These are phyloP conservation scores for Pseudogymnoascus sp. DNA, from an alignment of 2,329 filamentous ascomycete genomes.

Conservation along the genomic window DNA sequence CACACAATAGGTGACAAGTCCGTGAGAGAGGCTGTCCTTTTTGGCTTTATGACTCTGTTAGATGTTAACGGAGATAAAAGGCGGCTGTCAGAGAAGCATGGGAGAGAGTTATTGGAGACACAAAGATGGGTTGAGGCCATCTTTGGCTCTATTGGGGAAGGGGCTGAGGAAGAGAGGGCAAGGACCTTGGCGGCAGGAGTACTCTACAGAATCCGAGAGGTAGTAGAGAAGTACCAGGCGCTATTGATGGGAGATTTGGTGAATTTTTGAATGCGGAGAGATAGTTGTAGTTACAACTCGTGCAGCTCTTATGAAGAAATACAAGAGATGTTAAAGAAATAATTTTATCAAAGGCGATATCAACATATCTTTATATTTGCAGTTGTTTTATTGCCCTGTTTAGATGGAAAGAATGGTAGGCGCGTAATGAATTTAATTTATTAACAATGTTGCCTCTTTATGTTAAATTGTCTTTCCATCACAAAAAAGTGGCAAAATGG, in stretches of 20 bases:
- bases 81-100: constrained; percentile 64
- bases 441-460: background rate
- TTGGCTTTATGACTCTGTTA: constrained; percentile 70
- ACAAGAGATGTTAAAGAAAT: background rate
- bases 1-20: constrained; percentile 52
- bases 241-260: constrained; percentile 64
- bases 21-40: constrained; percentile 67
- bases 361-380: background rate
- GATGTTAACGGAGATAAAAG: constrained; percentile 73
- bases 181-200: constrained; percentile 73
- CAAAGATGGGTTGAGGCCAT: constrained; percentile 76
- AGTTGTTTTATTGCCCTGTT: background rate
- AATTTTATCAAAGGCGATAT: background rate
- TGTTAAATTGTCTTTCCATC: background rate
- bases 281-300: background rate
- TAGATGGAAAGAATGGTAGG: background rate
- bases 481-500: background rate
- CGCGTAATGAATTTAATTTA: background rate
- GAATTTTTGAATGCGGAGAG: constrained; percentile 20
- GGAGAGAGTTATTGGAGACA: constrained; percentile 74
- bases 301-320: background rate
- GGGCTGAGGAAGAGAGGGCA: constrained; percentile 62
- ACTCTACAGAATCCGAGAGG: constrained; percentile 69
- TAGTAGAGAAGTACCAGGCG: constrained; percentile 73
- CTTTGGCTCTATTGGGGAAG: constrained; percentile 47